Evolutionary conservation across 352 stramenopile species (phyloP).

Genomic region (Pythium insidiosum): DNA sequence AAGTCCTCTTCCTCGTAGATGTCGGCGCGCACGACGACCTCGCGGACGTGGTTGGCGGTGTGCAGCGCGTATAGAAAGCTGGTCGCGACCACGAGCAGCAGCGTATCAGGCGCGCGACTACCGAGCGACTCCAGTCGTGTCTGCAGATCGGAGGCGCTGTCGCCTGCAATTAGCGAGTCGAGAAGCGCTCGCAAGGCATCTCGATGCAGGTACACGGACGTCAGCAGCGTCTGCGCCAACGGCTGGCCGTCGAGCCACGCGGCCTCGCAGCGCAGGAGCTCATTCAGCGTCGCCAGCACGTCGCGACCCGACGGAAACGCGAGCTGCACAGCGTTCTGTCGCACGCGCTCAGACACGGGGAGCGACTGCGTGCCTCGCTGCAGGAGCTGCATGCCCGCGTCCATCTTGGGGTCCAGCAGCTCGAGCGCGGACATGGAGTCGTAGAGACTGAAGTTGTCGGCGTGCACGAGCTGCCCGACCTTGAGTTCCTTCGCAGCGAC

Average conservation of each 20-base stretch:
- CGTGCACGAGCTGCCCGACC: conserved; percentile 70
- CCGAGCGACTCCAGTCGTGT: conserved; percentile 8
- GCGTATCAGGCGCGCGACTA: conserved; percentile 29
- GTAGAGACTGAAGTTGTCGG: conserved; percentile 85
- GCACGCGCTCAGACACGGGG: conserved; percentile 44
- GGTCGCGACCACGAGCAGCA: conserved; percentile 68
- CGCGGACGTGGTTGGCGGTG: conserved; percentile 69
- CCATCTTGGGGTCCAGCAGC: conserved; percentile 93
- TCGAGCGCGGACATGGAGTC: conserved; percentile 94
- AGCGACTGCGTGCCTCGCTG: conserved; percentile 43
- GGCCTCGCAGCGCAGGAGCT: conserved; percentile 64
- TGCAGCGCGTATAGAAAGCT: conserved; percentile 64
- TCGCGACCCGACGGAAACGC: conserved; percentile 57
- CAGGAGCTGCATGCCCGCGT: conserved; percentile 88
- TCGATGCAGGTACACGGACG: conserved; percentile 84
- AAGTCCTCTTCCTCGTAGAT: conserved; percentile 97
- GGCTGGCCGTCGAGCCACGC: conserved; percentile 83
- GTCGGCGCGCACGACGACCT: conserved; percentile 85
- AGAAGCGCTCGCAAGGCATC: conserved; percentile 71
- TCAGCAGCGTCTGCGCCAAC: conserved; percentile 85
- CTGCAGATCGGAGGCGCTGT: no score
- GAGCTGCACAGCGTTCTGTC: conserved; percentile 28
- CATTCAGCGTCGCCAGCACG: conserved; percentile 68
- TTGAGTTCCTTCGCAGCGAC: conserved; percentile 69
- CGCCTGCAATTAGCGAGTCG: no score